phyloP scores from a whole-genome alignment of 2,329 filamentous ascomycete genomes.

The Tolypocladium pustulatum region DNA sequence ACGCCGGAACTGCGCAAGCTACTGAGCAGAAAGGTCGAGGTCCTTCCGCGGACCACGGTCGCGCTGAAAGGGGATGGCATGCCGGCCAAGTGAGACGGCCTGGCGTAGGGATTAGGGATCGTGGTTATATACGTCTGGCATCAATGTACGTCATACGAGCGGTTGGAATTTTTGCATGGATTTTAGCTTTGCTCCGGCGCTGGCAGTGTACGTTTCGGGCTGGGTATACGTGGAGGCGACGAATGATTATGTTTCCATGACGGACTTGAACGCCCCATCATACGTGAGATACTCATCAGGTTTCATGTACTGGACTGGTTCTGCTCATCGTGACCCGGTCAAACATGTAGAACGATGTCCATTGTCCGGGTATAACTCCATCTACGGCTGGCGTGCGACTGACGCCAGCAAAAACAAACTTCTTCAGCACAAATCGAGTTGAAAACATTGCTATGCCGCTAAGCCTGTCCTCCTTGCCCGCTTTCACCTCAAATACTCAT shows the following conservation, averaged over 20 bases:
- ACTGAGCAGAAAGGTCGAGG: slow-evolving; percentile 36
- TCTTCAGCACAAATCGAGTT: not conserved
- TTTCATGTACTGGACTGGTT: not conserved
- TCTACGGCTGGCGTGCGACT: not conserved
- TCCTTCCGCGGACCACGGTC: slow-evolving; percentile 27
- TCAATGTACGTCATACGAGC: not conserved
- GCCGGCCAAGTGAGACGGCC: slow-evolving; percentile 7
- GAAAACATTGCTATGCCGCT: not conserved
- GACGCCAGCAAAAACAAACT: not conserved
- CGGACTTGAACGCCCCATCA: too few species aligned
- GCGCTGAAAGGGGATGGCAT: slow-evolving; percentile 25
- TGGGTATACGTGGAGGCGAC: not conserved
- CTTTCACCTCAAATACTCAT: slow-evolving; percentile 8
- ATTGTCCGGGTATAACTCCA: not conserved
- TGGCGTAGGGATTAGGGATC: not conserved
- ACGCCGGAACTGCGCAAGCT: slow-evolving; percentile 46
- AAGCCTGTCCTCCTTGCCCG: too few species aligned
- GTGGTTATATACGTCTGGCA: not conserved
- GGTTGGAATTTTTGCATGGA: not conserved
- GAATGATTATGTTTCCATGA: not conserved
- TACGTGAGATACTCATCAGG: not conserved
- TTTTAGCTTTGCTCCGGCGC: not conserved
- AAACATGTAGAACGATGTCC: not conserved
- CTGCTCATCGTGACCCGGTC: not conserved
- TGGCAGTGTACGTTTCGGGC: not conserved